A percentile compares a stretch with the other conserved stretches of the same genome.
phyloP scores from a whole-genome alignment of 2,329 filamentous ascomycete genomes.

The Epicoccum nigrum region DNA sequence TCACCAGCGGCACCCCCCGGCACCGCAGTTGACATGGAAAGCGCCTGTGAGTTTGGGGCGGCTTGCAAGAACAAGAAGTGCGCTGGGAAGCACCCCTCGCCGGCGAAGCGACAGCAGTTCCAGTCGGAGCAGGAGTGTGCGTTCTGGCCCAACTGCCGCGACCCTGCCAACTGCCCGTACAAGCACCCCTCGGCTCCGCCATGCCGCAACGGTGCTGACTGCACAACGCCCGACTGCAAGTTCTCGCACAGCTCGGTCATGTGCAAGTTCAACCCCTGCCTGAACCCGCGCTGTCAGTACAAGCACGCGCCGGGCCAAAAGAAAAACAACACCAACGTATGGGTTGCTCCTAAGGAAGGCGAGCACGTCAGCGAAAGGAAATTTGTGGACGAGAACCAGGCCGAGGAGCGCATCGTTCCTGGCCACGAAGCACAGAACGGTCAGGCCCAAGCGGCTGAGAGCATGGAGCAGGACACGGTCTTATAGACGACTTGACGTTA shows the following conservation, averaged over 20 bases:
- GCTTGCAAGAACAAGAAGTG: slow-evolving; percentile 98
- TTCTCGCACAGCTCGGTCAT: slow-evolving; percentile 85
- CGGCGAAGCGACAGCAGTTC: slow-evolving; percentile 77
- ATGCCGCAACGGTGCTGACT: slow-evolving; percentile 91
- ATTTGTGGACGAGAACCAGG: slow-evolving; percentile 74
- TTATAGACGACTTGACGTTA: slow-evolving; percentile 17
- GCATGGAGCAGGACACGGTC: slow-evolving; percentile 27
- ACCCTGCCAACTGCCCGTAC: slow-evolving; percentile 79
- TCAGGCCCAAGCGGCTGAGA: slow-evolving; percentile 21
- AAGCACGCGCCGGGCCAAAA: slow-evolving; percentile 90
- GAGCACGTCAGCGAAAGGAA: slow-evolving; percentile 84
- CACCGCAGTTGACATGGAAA: slow-evolving; percentile 75
- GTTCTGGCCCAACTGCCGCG: slow-evolving; percentile 90
- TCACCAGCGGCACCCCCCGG: slow-evolving; percentile 86
- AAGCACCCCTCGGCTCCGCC: slow-evolving; percentile 84
- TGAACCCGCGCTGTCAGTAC: slow-evolving; percentile 85
- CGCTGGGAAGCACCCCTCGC: slow-evolving; percentile 87
- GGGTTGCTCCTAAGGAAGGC: slow-evolving; percentile 67
- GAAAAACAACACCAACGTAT: slow-evolving; percentile 80
- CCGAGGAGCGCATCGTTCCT: slow-evolving; percentile 76
- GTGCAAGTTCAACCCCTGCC: slow-evolving; percentile 91
- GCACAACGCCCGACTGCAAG: slow-evolving; percentile 79
- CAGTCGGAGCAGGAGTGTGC: slow-evolving; percentile 87
- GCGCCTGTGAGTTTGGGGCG: slow-evolving; percentile 82
- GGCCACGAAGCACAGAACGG: slow-evolving; percentile 35